These are phyloP conservation scores for Penicillium diatomitis DNA, from an alignment of 495 filamentous ascomycete species.

Conservation along the genomic window DNA sequence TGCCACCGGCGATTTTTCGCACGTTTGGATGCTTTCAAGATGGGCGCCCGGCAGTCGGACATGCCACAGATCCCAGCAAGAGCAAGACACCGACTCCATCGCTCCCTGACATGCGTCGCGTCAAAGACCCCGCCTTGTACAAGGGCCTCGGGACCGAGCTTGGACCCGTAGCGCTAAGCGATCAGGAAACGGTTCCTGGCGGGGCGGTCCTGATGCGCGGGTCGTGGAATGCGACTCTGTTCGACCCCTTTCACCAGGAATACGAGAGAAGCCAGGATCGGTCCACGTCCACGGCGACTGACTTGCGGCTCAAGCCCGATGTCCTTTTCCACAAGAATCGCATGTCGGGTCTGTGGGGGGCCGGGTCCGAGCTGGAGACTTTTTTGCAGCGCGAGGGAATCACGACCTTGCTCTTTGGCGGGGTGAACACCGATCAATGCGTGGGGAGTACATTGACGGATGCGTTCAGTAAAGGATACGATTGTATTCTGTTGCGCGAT, in stretches of 20 bases:
- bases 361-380: constrained; percentile 17
- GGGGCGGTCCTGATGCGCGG: constrained; percentile 43
- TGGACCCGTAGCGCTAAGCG: constrained; percentile 26
- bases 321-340: constrained; percentile 48
- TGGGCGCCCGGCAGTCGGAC: neutral
- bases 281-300: neutral
- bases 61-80: neutral
- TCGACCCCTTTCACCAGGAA: constrained; percentile 31
- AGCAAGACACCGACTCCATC: neutral
- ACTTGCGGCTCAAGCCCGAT: constrained; percentile 24
- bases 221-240: constrained; percentile 46
- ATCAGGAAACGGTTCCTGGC: constrained; percentile 26
- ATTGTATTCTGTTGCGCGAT: constrained; percentile 46
- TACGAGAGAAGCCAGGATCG: constrained; percentile 16
- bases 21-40: constrained; percentile 26
- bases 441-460: constrained; percentile 46
- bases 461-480: constrained; percentile 24
- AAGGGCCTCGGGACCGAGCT: constrained; percentile 33
- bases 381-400: constrained; percentile 34
- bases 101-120: constrained; percentile 1
- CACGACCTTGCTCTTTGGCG: constrained; percentile 43
- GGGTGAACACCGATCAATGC: constrained; percentile 54
- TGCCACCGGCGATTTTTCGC: constrained; percentile 41
- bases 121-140: constrained; percentile 16
- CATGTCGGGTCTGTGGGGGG: constrained; percentile 46